These are phyloP conservation scores for Aspergillus fructus DNA, from an alignment of 2,329 filamentous ascomycete species.

Conservation along the genomic window DNA sequence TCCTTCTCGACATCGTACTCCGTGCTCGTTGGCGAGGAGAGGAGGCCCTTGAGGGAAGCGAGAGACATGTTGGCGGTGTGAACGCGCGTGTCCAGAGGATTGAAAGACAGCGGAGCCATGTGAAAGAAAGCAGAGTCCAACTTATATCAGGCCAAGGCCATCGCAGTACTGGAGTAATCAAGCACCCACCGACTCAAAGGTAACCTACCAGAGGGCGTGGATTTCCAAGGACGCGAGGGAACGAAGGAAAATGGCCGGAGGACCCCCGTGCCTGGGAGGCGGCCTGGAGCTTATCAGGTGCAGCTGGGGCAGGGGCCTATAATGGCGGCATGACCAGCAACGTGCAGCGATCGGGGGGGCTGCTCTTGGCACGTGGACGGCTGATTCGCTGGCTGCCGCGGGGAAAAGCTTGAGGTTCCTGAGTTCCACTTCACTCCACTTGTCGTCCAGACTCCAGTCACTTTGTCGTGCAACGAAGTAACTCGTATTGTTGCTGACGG, in stretches of 20 bases:
- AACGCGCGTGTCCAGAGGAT: neutral
- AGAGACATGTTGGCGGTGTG: conserved; percentile 28
- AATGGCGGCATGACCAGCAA: conserved; percentile 18
- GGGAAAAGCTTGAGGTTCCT: neutral
- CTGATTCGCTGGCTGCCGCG: conserved; percentile 13
- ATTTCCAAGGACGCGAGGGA: conserved; percentile 1
- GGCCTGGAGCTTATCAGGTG: conserved; percentile 13
- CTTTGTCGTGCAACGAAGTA: too few relatives aligned
- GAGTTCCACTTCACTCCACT: too few relatives aligned
- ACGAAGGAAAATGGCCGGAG: neutral
- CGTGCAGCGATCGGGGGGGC: conserved; percentile 19
- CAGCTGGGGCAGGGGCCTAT: conserved; percentile 17
- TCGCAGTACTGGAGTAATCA: neutral
- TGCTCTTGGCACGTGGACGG: conserved; percentile 20
- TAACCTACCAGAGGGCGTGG: conserved; percentile 9
- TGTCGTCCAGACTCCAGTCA: too few relatives aligned
- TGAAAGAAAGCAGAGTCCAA: neutral
- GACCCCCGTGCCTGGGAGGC: neutral
- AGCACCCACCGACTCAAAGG: neutral
- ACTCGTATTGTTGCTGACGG: too few relatives aligned
- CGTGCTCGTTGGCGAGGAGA: conserved; percentile 24
- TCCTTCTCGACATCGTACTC: conserved; percentile 32
- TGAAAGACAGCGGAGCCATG: neutral
- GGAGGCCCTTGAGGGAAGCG: conserved; percentile 27
- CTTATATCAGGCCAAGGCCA: neutral